Base-by-base conservation (phyloP, 2,329 filamentous ascomycete species). In the Fusarium sp. region DNA sequence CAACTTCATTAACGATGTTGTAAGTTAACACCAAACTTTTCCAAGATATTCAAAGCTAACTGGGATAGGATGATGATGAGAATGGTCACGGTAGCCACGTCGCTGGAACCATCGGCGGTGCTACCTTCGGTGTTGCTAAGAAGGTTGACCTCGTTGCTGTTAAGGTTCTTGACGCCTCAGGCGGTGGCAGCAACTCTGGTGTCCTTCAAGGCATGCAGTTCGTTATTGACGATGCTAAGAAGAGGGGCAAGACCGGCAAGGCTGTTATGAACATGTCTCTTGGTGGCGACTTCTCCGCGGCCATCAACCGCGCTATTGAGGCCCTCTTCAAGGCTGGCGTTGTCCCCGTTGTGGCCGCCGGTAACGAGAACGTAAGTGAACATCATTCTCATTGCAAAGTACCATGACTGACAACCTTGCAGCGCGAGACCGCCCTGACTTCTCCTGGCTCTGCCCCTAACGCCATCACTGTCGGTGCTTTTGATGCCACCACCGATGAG, bases 51-150 rank as follows among this genome's bases (percentile, higher is more conserved):
- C 22, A 13, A 32, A 40, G 19, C 59, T 70, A 41, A 70, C 45
- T 14, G 30, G 17, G 40, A 33, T 37, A 82, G 78, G 74, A 87
- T 72, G 81, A 81, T 6, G 87, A 89, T 54, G 81, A 85, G 67
- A 87, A 89, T 71, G 88, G 88, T 14, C 88, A 90, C 76, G 88
- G 88, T 40, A 88, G 82, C 56, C 89, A 90, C 78, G 87, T 89
- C 25, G 83, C 87, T 11, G 88, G 87, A 23, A 90, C 87, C 17
- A 85, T 89, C 43, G 88, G 81, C 22, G 86, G 87, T 33, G 80
- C 78, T 53, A 89, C 85, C 4, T 90, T 86, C 60, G 88, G 88
- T 65, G 87, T 90, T 7, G 86, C 88, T 71, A 75, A 75, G 71
- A 75, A 75, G 64, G 71, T 61, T 30, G 78, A 80, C 56, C 77